Conservation (phyloP, 1,284 basidiomycete species). For the Papiliotrema nemorosa region DNA sequence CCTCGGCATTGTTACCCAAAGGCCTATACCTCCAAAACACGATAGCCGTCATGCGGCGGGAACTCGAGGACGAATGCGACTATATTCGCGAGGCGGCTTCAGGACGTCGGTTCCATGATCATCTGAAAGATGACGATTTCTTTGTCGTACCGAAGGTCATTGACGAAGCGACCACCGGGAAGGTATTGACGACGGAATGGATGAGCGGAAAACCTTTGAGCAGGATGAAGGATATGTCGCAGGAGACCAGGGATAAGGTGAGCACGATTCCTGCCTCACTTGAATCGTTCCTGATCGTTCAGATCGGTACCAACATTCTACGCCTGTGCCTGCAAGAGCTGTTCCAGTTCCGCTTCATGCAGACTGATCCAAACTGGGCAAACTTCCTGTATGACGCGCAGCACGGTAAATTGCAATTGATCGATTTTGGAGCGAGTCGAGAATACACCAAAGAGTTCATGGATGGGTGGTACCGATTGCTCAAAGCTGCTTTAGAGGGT, state of each 20-base stretch:
- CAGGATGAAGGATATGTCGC: slow-evolving; percentile 58
- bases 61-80: slow-evolving; percentile 93
- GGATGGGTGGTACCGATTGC: slow-evolving; percentile 76
- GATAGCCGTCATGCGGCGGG: slow-evolving; percentile 80
- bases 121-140: slow-evolving; percentile 59
- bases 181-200: slow-evolving; percentile 85
- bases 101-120: slow-evolving; percentile 61
- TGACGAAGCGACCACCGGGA: slow-evolving; percentile 69
- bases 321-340: slow-evolving; percentile 86
- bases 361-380: slow-evolving; percentile 98
- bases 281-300: background rate
- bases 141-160: slow-evolving; percentile 83
- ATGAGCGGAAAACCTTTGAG: slow-evolving; percentile 78
- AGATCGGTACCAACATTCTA: slow-evolving; percentile 82
- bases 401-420: slow-evolving; percentile 67
- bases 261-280: slow-evolving; percentile 31
- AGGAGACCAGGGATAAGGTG: slow-evolving; percentile 73
- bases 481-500: slow-evolving; percentile 70
- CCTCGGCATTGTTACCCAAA: slow-evolving; percentile 74
- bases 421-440: slow-evolving; percentile 94
- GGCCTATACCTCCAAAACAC: slow-evolving; percentile 88
- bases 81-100: slow-evolving; percentile 84
- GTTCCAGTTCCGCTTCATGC: slow-evolving; percentile 89
- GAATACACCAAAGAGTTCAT: slow-evolving; percentile 84
- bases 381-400: slow-evolving; percentile 84